phyloP scores from a whole-genome alignment of 805 yeast species.

The Candida germanica region DNA sequence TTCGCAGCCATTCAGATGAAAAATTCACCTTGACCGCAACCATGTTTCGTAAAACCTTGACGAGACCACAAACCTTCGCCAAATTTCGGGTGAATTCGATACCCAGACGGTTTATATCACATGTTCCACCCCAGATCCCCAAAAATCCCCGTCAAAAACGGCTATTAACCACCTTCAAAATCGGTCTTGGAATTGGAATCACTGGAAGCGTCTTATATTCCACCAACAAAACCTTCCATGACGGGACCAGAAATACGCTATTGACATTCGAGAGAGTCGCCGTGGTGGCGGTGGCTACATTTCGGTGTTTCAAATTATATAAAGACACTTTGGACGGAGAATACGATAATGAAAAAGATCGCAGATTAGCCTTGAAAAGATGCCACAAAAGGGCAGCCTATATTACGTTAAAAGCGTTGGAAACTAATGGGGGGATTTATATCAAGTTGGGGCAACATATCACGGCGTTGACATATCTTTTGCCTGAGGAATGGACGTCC shows the following conservation, averaged over 20 bases:
- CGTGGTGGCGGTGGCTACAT: constrained; percentile 66
- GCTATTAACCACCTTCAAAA: constrained; percentile 7
- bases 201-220: constrained; percentile 26
- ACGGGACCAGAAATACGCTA: constrained; percentile 29
- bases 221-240: constrained; percentile 36
- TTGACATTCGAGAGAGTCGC: constrained; percentile 50
- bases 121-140: too few relatives aligned
- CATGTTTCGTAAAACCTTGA: too few relatives aligned
- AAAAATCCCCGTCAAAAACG: too few relatives aligned
- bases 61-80: background rate
- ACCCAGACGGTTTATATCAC: too few relatives aligned
- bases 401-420: constrained; percentile 75
- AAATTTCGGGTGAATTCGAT: too few relatives aligned
- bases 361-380: constrained; percentile 49
- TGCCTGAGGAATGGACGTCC: constrained; percentile 93
- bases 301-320: constrained; percentile 71
- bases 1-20: too few relatives aligned
- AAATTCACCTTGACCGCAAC: too few relatives aligned
- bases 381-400: constrained; percentile 78
- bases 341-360: constrained; percentile 42
- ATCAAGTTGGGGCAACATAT: constrained; percentile 95
- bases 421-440: constrained; percentile 85
- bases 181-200: constrained; percentile 29
- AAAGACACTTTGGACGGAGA: constrained; percentile 48
- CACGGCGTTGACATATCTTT: constrained; percentile 83